Evolutionary conservation across 2,329 filamentous ascomycete species (phyloP).

Genomic region (Neocucurbitaria cava): DNA sequence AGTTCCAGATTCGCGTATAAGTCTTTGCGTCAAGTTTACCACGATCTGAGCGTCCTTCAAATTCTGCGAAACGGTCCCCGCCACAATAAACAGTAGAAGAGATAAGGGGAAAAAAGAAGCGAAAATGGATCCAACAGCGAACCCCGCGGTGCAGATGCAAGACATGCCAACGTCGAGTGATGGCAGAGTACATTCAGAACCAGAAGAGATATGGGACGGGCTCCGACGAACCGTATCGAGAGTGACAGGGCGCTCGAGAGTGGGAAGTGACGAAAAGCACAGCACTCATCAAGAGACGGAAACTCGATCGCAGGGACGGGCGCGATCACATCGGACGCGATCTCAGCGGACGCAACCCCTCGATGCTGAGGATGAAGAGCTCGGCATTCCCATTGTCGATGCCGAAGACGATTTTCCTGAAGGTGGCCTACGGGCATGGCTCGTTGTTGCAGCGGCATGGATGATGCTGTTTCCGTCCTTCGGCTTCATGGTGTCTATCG

Average conservation of each 20-base stretch:
- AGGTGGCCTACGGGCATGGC: conserved; percentile 49
- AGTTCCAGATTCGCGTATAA: conserved; percentile 6
- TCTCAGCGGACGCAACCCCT: background rate
- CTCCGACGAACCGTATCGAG: conserved; percentile 27
- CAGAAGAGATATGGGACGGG: conserved; percentile 27
- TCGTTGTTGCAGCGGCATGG: conserved; percentile 48
- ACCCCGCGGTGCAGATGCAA: conserved; percentile 34
- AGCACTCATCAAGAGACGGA: conserved; percentile 16
- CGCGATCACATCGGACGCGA: conserved; percentile 13
- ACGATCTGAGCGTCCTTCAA: background rate
- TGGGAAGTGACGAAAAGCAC: conserved; percentile 19
- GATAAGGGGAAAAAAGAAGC: background rate
- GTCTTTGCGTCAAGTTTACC: background rate
- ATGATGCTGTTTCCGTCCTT: conserved; percentile 44
- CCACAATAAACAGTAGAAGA: background rate
- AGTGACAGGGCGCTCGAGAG: conserved; percentile 27
- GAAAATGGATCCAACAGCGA: conserved; percentile 39
- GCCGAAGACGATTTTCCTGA: conserved; percentile 46
- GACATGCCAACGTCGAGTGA: conserved; percentile 18
- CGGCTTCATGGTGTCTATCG: conserved; percentile 58
- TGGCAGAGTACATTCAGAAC: conserved; percentile 10
- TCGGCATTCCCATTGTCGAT: conserved; percentile 22
- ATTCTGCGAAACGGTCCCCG: background rate
- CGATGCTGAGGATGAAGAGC: conserved; percentile 10
- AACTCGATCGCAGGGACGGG: conserved; percentile 4